phyloP scores from a whole-genome alignment of 2,329 filamentous ascomycete species.

The Rutstroemia sydowiana region DNA sequence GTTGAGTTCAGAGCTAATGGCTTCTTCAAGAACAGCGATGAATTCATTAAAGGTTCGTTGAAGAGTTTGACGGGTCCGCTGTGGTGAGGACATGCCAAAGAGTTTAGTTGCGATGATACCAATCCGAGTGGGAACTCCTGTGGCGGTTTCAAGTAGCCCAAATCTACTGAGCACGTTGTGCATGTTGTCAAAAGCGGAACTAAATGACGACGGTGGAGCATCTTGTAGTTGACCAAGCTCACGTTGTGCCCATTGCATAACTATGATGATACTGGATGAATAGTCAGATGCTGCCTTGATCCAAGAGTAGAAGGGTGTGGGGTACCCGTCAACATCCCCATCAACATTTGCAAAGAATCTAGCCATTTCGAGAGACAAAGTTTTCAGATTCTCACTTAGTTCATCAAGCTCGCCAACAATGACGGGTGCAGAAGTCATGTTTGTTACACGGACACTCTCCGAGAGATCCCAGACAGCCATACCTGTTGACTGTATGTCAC shows the following conservation, averaged over 20 bases:
- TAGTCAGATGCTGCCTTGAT: too few relatives aligned
- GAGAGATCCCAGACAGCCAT: slow-evolving; percentile 92
- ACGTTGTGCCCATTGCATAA: slow-evolving; percentile 92
- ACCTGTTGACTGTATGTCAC: slow-evolving; percentile 82
- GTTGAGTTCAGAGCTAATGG: slow-evolving; percentile 75
- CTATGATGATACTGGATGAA: slow-evolving; percentile 68
- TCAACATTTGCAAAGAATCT: slow-evolving; percentile 92
- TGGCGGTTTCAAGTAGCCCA: slow-evolving; percentile 49
- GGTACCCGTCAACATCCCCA: slow-evolving; percentile 81
- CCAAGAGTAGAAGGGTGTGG: too few relatives aligned
- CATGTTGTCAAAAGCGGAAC: slow-evolving; percentile 72
- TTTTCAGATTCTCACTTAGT: slow-evolving; percentile 78
- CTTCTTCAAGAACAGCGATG: slow-evolving; percentile 78
- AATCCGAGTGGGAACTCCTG: slow-evolving; percentile 56
- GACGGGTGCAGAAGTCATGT: slow-evolving; percentile 81
- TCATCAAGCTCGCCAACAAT: slow-evolving; percentile 83
- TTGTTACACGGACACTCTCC: slow-evolving; percentile 80
- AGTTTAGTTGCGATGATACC: slow-evolving; percentile 63
- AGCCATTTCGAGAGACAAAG: slow-evolving; percentile 75
- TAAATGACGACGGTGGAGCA: slow-evolving; percentile 54
- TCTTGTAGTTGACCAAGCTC: slow-evolving; percentile 67
- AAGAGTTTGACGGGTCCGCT: slow-evolving; percentile 72
- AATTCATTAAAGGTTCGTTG: slow-evolving; percentile 87
- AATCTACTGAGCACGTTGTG: slow-evolving; percentile 66
- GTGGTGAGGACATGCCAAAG: slow-evolving; percentile 73